A percentile compares a stretch with the other conserved stretches of the same genome.
Evolutionary conservation across 2,329 filamentous ascomycete genomes (phyloP).

Genomic region (Fusarium acutatum): DNA sequence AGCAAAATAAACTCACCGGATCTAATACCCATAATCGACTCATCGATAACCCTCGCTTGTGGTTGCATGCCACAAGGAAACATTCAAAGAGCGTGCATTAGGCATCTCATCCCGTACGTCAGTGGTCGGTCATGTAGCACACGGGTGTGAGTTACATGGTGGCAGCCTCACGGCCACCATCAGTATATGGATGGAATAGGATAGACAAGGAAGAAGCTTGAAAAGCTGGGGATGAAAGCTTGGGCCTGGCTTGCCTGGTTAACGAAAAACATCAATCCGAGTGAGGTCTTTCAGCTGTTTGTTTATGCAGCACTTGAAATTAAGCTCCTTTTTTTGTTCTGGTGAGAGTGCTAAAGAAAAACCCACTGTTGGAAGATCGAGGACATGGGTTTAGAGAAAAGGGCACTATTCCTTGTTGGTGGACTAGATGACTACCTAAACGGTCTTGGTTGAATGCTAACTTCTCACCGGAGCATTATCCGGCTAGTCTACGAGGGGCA

Average conservation of each 20-base stretch:
- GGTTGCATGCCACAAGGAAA: constrained; percentile 10
- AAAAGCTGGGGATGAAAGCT: constrained; percentile 31
- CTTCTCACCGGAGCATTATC: background rate
- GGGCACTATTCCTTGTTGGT: constrained; percentile 22
- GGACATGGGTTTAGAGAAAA: constrained; percentile 20
- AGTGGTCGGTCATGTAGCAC: constrained; percentile 17
- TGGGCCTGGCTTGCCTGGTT: background rate
- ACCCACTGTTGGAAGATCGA: constrained; percentile 13
- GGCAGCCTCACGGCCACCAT: constrained; percentile 5
- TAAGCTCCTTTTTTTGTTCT: constrained; percentile 9
- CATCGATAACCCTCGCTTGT: background rate
- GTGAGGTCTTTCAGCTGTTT: constrained; percentile 4
- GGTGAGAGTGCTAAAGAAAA: constrained; percentile 11
- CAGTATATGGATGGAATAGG: background rate
- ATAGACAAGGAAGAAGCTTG: constrained; percentile 17
- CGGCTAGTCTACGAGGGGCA: background rate
- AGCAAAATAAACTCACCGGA: background rate
- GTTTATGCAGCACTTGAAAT: constrained; percentile 1
- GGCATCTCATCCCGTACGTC: constrained; percentile 25
- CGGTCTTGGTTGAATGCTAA: background rate
- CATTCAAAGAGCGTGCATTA: constrained; percentile 24
- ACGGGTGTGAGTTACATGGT: constrained; percentile 15
- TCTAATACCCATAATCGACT: background rate
- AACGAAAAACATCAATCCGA: background rate
- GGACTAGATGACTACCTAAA: constrained; percentile 3